These are phyloP conservation scores for Mollisiaceae sp. DNA, from an alignment of 2,329 filamentous ascomycete genomes.

Conservation along the genomic window DNA sequence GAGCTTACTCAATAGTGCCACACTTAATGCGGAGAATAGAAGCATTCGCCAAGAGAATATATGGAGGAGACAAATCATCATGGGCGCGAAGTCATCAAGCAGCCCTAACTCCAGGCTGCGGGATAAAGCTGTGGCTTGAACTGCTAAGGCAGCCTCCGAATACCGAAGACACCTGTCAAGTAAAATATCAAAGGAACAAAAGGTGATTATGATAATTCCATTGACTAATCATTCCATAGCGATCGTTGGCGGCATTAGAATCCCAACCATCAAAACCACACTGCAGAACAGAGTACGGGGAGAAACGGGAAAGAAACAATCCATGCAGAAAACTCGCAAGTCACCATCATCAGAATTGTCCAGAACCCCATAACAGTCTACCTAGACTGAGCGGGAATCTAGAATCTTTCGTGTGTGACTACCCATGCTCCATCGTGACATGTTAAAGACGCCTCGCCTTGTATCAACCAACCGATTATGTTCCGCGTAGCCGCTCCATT, in stretches of 20 bases:
- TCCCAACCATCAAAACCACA: slow-evolving; percentile 29
- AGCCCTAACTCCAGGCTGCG: background rate
- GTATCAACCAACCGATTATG: slow-evolving; percentile 40
- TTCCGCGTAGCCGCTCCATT: slow-evolving; percentile 27
- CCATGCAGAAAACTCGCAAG: slow-evolving; percentile 19
- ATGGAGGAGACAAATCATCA: background rate
- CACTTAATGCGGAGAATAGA: too few species aligned
- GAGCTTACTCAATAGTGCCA: too few species aligned
- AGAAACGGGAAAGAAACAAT: slow-evolving; percentile 28
- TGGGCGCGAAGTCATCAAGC: background rate
- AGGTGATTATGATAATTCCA: slow-evolving; percentile 29
- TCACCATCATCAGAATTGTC: slow-evolving; percentile 16
- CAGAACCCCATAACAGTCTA: slow-evolving; percentile 12
- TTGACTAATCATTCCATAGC: slow-evolving; percentile 31
- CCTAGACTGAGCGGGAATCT: background rate
- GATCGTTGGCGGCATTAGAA: slow-evolving; percentile 37
- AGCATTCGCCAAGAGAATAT: background rate
- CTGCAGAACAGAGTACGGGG: slow-evolving; percentile 26
- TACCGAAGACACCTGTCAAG: background rate
- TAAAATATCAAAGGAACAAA: background rate
- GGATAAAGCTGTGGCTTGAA: background rate
- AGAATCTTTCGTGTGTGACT: slow-evolving; percentile 29
- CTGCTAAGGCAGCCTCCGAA: background rate
- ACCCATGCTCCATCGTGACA: slow-evolving; percentile 37
- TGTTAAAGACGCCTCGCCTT: slow-evolving; percentile 41